A percentile compares a stretch with the other conserved stretches of the same genome.
These are phyloP conservation scores for Aspergillus nanangensis DNA, from an alignment of 495 filamentous ascomycete species.

Conservation along the genomic window DNA sequence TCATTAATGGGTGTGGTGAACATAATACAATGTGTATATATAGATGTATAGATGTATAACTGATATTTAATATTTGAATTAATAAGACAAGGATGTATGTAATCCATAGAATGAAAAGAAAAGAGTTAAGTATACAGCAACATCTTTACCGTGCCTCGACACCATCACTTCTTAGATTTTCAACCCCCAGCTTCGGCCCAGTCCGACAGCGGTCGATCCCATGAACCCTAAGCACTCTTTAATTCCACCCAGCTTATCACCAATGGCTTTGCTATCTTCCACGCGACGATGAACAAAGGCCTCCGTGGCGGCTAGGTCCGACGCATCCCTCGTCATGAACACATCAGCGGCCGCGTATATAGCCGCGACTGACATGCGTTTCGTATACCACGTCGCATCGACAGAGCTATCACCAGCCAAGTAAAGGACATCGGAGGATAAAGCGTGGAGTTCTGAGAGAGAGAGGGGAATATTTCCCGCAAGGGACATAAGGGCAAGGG, in stretches of 20 bases:
- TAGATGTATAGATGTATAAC: not conserved
- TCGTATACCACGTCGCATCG: constrained; percentile 88
- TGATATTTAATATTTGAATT: too few species aligned
- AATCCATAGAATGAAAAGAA: too few species aligned
- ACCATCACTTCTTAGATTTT: too few species aligned
- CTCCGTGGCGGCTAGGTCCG: constrained; percentile 66
- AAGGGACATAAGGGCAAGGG: constrained; percentile 83
- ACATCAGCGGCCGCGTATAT: constrained; percentile 86
- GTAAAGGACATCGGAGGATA: constrained; percentile 84
- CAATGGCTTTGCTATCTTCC: constrained; percentile 58
- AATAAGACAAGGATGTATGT: too few species aligned
- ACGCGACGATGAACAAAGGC: constrained; percentile 74
- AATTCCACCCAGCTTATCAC: constrained; percentile 53
- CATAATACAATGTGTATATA: too few species aligned
- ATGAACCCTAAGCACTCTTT: constrained; percentile 77
- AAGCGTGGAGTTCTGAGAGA: constrained; percentile 68
- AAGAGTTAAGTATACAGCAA: not conserved
- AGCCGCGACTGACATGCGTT: constrained; percentile 68
- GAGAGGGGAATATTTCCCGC: constrained; percentile 71
- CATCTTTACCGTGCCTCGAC: too few species aligned
- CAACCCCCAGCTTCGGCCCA: constrained; percentile 44
- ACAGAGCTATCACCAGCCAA: constrained; percentile 78
- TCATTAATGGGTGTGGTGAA: not conserved
- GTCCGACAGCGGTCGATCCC: constrained; percentile 45
- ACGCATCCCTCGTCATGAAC: constrained; percentile 82